Evolutionary conservation across 1,284 basidiomycete species (phyloP), one percentile per base, ranked within the genome.

Genomic region (Retiboletus flavoniger): DNA sequence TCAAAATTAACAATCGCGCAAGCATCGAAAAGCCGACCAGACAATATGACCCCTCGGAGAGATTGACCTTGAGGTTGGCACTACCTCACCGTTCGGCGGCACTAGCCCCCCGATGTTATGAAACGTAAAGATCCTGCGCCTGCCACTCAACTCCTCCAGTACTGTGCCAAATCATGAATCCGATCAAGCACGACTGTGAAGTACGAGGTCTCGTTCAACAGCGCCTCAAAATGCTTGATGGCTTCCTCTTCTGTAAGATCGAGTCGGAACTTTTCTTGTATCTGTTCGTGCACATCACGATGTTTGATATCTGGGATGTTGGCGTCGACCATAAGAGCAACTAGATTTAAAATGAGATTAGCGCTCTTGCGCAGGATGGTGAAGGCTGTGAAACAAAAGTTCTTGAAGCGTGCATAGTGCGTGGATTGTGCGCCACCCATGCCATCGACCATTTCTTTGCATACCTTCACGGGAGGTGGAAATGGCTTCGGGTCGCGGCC

Each of bases 371-470:
- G 84, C 51, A 99, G 80, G 64, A 92, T 93, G 53, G 89, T 93
- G 73, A 98, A 99, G 0, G 95, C 96, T 4, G 95, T 98, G 71
- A 95, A 95, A 72, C 94, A 97, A 61, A 97, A 88, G 60, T 87
- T 90, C 73, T 96, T 95, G 84, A 99, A 99, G 35, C 95, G 87
- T 26, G 85, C 83, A 71, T 99, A 97, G 69, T 97, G 94, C 16
- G 87, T 79, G 4, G 95, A 95, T 67, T 89, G 81, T n/a, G 91
- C 83, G 35, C 97, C 96, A 16, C 97, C 97, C 95, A 99, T 98
- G 8, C 91, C 95, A 66, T 99, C 97, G 1, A 99, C 94, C 97
- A 99, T 99, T 70, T 99, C 97, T 64, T 97, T 96, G 74, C 95
- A 97, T 28, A 99, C 91, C 72, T 99, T 99, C 63, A 99, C 95